Conservation (phyloP, 164 flowering plant genomes). For the Protea cynaroides region DNA sequence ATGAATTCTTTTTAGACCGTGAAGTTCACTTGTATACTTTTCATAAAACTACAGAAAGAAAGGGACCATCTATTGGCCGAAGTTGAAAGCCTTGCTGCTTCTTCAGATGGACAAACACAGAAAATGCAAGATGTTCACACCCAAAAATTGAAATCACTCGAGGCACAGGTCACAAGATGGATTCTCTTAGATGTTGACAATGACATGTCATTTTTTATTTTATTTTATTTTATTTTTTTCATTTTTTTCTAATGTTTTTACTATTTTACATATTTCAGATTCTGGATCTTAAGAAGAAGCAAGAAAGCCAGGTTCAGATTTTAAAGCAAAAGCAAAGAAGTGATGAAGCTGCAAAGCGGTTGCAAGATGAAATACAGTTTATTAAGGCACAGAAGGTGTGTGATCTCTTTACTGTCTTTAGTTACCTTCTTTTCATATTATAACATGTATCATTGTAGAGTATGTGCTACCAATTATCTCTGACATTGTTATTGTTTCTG, state of each 20-base stretch:
- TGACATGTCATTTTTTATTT: not conserved
- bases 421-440: not conserved
- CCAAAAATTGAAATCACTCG: conserved; percentile 84
- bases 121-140: conserved; percentile 81
- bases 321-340: conserved; percentile 94
- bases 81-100: conserved; percentile 75
- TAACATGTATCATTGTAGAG: not conserved
- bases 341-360: conserved; percentile 89
- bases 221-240: not conserved
- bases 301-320: conserved; percentile 92
- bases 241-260: no score
- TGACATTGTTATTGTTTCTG: conserved; percentile 28
- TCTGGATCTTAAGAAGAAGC: conserved; percentile 90
- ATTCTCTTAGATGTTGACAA: conserved; percentile 4
- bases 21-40: conserved; percentile 4
- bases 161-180: conserved; percentile 68
- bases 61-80: conserved; percentile 80
- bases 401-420: conserved; percentile 2
- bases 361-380: conserved; percentile 93
- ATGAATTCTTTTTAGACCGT: not conserved
- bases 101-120: conserved; percentile 84
- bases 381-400: conserved; percentile 94
- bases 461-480: conserved; percentile 8
- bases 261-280: conserved; percentile 37
- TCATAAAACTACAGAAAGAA: conserved; percentile 58